Conservation (phyloP, 768 basidiomycete genomes). For the Boletus bicolor region DNA sequence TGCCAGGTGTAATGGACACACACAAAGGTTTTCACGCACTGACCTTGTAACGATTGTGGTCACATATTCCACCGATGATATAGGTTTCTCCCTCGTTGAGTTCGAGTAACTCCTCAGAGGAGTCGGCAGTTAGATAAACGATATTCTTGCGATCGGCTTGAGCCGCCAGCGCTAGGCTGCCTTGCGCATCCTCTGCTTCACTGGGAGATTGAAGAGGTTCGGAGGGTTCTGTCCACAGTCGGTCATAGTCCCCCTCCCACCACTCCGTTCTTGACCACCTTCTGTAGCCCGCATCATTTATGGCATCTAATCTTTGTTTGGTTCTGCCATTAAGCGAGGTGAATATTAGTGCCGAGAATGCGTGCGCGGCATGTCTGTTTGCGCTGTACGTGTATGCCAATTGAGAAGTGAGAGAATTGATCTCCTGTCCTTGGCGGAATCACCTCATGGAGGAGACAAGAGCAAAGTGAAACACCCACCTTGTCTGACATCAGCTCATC, state of each 20-base stretch:
- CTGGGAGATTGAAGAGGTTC: neutral
- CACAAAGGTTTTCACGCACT: neutral
- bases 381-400: slow-evolving; percentile 88
- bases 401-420: slow-evolving; percentile 85
- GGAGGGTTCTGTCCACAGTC: slow-evolving; percentile 49
- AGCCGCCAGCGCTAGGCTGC: neutral
- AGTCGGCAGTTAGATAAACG: slow-evolving; percentile 94
- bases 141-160: slow-evolving; percentile 46
- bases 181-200: slow-evolving; percentile 3
- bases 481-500: slow-evolving; percentile 93
- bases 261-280: slow-evolving; percentile 83
- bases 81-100: slow-evolving; percentile 84
- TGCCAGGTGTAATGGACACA: neutral
- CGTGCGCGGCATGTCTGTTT: slow-evolving; percentile 68
- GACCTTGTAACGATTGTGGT: slow-evolving; percentile 96
- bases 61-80: slow-evolving; percentile 93
- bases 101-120: slow-evolving; percentile 79
- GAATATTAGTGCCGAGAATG: slow-evolving; percentile 72
- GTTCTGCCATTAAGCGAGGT: slow-evolving; percentile 78
- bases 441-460: slow-evolving; percentile 11
- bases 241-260: slow-evolving; percentile 75
- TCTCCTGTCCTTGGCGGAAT: slow-evolving; percentile 57
- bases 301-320: slow-evolving; percentile 57
- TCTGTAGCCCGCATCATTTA: slow-evolving; percentile 65
- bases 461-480: slow-evolving; percentile 46